Percentiles rank a stretch among this genome's conserved stretches.
phyloP scores from a whole-genome alignment of 306 rosid species.

The Vigna angularis region DNA sequence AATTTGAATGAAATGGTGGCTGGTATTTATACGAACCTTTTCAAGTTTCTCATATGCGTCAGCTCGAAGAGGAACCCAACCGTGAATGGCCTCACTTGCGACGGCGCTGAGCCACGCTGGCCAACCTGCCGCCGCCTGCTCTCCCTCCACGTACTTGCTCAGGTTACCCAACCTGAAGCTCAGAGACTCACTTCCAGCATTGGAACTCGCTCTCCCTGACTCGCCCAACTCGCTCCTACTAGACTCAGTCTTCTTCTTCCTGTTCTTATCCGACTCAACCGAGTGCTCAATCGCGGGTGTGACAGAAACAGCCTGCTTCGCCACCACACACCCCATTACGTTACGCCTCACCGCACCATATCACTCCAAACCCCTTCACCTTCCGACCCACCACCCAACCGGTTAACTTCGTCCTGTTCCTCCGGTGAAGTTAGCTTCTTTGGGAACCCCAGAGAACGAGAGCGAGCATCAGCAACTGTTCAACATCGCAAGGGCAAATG shows the following conservation, averaged over 20 bases:
- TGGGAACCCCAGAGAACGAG: conserved; percentile 12
- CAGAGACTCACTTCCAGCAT: conserved; percentile 63
- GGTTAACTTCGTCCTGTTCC: neutral
- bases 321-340: conserved; percentile 89
- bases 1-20: neutral
- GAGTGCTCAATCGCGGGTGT: conserved; percentile 92
- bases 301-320: conserved; percentile 90
- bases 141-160: conserved; percentile 82
- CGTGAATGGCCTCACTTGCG: conserved; percentile 94
- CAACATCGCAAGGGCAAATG: conserved; percentile 29
- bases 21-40: conserved; percentile 55
- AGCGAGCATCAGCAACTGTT: conserved; percentile 37
- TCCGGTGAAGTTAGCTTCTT: conserved; percentile 32
- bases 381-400: conserved; percentile 17
- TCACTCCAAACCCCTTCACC: conserved; percentile 5
- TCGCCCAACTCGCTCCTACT: conserved; percentile 75
- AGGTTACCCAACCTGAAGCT: conserved; percentile 87
- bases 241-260: conserved; percentile 51
- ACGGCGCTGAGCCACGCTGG: conserved; percentile 97
- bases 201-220: conserved; percentile 81
- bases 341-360: conserved; percentile 41
- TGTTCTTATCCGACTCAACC: conserved; percentile 51
- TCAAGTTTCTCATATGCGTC: conserved; percentile 95
- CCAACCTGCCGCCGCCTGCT: conserved; percentile 97
- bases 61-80: conserved; percentile 90